Evolutionary conservation across 75 land plant genomes (phyloP).

Genomic region (Pseudotsuga menziesii): DNA sequence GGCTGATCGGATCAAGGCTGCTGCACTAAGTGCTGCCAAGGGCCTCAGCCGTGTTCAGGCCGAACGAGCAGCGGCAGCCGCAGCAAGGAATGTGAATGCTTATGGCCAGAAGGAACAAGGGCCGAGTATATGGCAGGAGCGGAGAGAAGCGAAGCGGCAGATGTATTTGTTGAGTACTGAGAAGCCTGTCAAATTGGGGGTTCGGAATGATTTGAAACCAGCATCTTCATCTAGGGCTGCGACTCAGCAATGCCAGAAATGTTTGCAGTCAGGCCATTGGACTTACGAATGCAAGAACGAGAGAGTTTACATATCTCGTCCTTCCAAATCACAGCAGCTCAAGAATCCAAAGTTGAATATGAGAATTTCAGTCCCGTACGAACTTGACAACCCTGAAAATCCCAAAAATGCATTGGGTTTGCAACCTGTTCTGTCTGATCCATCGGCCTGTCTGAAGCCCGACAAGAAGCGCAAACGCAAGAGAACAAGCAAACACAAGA

Average conservation of each 20-base stretch:
- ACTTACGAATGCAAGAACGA: conserved; percentile 93
- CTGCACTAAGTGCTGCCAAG: conserved; percentile 70
- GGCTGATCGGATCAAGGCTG: conserved; percentile 82
- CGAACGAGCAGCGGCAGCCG: conserved; percentile 73
- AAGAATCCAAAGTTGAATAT: conserved; percentile 68
- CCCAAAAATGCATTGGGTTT: no score
- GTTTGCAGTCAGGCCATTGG: conserved; percentile 86
- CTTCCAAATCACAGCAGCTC: conserved; percentile 76
- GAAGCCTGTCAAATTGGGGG: conserved; percentile 80
- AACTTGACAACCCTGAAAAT: conserved; percentile 23
- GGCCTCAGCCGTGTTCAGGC: conserved; percentile 87
- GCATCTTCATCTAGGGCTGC: conserved; percentile 25
- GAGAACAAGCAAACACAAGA: conserved; percentile 4
- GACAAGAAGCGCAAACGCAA: neutral
- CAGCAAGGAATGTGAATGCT: conserved; percentile 85
- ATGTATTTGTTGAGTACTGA: conserved; percentile 96
- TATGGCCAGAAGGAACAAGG: conserved; percentile 97
- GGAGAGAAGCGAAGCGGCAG: conserved; percentile 90
- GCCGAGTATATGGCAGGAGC: conserved; percentile 94
- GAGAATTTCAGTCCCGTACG: conserved; percentile 41
- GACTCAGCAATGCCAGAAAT: conserved; percentile 76
- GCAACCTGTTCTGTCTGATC: no score
- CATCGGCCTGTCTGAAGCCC: no score
- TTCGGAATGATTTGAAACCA: conserved; percentile 53
- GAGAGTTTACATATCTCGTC: conserved; percentile 74